These are phyloP conservation scores for Malus domestica DNA, from an alignment of 306 rosid species.

Conservation along the genomic window DNA sequence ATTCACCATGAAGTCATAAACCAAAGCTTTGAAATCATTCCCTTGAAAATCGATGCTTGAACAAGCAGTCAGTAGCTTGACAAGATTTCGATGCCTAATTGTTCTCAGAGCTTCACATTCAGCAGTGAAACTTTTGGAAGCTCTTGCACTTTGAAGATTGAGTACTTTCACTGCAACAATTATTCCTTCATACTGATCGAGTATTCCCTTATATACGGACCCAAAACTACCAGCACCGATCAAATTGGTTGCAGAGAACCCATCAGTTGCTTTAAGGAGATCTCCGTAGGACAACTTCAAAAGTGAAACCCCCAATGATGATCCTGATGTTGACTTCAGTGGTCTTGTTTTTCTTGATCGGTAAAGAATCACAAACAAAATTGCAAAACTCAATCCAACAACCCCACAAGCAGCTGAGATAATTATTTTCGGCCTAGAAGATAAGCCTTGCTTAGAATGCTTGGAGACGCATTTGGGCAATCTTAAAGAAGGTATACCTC, in stretches of 20 bases:
- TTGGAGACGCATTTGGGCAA: constrained; percentile 2
- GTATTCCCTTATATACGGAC: constrained; percentile 12
- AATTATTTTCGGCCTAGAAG: background rate
- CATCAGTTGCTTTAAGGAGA: constrained; percentile 12
- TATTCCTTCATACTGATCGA: constrained; percentile 1
- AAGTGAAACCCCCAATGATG: background rate
- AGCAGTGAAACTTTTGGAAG: constrained; percentile 9
- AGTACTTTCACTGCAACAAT: constrained; percentile 18
- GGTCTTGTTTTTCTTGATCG: background rate
- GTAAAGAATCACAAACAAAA: background rate
- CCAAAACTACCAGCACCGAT: constrained; percentile 13
- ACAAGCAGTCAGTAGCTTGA: constrained; percentile 9
- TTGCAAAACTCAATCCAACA: background rate
- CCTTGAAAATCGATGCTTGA: background rate
- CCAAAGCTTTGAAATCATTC: background rate
- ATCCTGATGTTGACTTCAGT: background rate
- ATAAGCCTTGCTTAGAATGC: background rate
- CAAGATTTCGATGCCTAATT: constrained; percentile 19
- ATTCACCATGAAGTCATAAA: background rate
- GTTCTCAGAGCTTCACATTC: constrained; percentile 17
- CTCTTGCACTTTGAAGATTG: constrained; percentile 1
- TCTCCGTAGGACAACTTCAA: constrained; percentile 11
- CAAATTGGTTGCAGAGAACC: constrained; percentile 13
- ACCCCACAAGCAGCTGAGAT: background rate
- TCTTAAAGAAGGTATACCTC: constrained; percentile 11